phyloP scores from a whole-genome alignment of 2,329 filamentous ascomycete genomes.

The Emydomyces testavorans region DNA sequence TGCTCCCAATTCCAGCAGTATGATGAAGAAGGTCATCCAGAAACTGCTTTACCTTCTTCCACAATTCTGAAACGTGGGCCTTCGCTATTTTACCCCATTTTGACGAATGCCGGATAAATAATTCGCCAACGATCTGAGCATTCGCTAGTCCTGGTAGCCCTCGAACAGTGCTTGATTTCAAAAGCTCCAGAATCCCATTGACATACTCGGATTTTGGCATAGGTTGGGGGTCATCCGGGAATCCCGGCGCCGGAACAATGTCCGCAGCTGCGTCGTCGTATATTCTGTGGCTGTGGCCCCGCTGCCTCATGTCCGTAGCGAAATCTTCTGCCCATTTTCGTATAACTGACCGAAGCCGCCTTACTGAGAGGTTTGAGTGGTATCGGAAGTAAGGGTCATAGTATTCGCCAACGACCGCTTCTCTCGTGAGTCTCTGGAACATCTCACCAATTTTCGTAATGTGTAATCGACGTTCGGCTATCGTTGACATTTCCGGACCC shows the following conservation, averaged over 20 bases:
- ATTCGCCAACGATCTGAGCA: constrained; percentile 30
- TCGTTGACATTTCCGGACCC: constrained; percentile 19
- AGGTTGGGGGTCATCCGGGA: constrained; percentile 15
- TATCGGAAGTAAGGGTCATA: constrained; percentile 20
- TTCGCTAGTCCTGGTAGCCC: constrained; percentile 34
- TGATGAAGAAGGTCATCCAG: constrained; percentile 18
- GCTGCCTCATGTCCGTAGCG: constrained; percentile 17
- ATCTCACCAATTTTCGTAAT: constrained; percentile 18
- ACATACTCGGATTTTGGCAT: constrained; percentile 16
- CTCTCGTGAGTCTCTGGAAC: constrained; percentile 18
- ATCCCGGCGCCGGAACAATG: constrained; percentile 5
- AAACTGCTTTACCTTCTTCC: constrained; percentile 17
- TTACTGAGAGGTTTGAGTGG: constrained; percentile 12
- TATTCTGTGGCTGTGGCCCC: constrained; percentile 19
- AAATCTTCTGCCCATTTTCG: constrained; percentile 20
- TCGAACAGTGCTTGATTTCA: constrained; percentile 16
- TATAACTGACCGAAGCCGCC: constrained; percentile 18
- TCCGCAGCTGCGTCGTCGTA: constrained; percentile 10
- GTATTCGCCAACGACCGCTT: constrained; percentile 20
- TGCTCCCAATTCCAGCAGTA: constrained; percentile 13
- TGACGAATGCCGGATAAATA: constrained; percentile 32
- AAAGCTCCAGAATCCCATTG: constrained; percentile 11
- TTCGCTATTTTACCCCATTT: constrained; percentile 27
- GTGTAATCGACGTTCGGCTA: constrained; percentile 16
- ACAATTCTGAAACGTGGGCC: constrained; percentile 16